Base-by-base conservation (phyloP, 352 stramenopile species). In the Pythium aquatile region DNA sequence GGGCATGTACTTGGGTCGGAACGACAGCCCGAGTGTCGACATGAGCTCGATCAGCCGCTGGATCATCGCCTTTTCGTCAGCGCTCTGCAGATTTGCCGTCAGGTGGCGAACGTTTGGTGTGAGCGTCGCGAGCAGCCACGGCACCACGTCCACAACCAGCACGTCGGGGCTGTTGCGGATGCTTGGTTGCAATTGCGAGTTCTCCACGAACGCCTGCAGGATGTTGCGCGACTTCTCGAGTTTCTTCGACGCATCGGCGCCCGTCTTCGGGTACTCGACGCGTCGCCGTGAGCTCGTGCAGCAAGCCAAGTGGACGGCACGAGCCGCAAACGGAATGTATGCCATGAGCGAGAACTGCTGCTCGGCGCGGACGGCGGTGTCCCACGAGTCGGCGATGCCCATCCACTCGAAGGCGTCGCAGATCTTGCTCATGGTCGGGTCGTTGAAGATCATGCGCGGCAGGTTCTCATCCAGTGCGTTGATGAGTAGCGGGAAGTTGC, bases 381-480 rank as follows among this genome's bases (percentile, higher is more conserved):
- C 83, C 71, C 83, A 93, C 30, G 78, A 72, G 69, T 94, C 87
- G 2, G 87, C 87, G 51, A 92, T 72, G 8, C 82, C 85, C 58
- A 96, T 83, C 85, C 87, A 96, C 68, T 96, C 83, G 57, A 93
- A 90, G 3, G 87, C 76, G 20, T 85, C 72, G 61, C 82, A 88
- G 24, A 93, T 74, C 56, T 94, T 94, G 64, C 81, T 88, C 78
- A 96, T 85, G 3, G 87, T 93, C 30, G 92, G 90, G 75, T 97
- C 90, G 61, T 91, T 97, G 66, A 94, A 96, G 32, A 90, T 86
- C 66, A 97, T 87, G 58, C 82, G 79, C 7, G 88, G 76, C 57
- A 96, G 77, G 66, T 97, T 97, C 66, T 98, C 90, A 40, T 97
- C 88, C 44, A 97, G 68, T 4, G 79, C 88, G 28, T 90, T 90